A percentile compares a stretch with the other conserved stretches of the same genome.
Conservation (phyloP, 2,329 filamentous ascomycete species). For the Ophiostoma sp. region DNA sequence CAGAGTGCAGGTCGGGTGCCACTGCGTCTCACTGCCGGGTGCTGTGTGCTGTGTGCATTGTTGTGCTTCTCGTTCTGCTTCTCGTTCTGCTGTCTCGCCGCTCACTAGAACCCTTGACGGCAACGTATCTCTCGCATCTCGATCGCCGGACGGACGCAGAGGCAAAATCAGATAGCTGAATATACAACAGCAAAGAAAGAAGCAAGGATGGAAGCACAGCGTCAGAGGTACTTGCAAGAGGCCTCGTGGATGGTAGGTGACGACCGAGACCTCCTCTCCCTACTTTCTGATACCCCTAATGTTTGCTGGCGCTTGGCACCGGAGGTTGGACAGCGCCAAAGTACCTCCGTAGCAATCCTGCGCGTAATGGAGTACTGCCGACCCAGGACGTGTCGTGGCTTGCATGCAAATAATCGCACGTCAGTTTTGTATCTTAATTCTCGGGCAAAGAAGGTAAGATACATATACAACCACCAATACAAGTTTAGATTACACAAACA, state of each 20-base stretch:
- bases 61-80: constrained; percentile 6
- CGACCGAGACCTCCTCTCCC: no score
- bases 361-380: no score
- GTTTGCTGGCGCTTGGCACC: constrained; percentile 1
- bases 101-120: background rate
- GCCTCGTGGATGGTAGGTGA: background rate
- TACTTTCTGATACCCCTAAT: background rate
- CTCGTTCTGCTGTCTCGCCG: background rate
- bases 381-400: no score
- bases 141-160: background rate
- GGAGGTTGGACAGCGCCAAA: background rate
- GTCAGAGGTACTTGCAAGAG: background rate
- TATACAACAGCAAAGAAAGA: no score
- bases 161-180: background rate
- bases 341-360: no score
- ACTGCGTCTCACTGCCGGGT: constrained; percentile 9
- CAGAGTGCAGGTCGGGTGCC: background rate
- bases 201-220: background rate
- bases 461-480: background rate
- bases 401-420: no score
- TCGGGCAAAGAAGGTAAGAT: no score
- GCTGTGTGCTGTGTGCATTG: background rate
- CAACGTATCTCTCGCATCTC: background rate
- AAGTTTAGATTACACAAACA: background rate
- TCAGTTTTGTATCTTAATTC: no score